Evolutionary conservation across 345 rosid genomes (phyloP), one percentile per base, ranked within the genome.

Genomic region (Arabidopsis suecica): DNA sequence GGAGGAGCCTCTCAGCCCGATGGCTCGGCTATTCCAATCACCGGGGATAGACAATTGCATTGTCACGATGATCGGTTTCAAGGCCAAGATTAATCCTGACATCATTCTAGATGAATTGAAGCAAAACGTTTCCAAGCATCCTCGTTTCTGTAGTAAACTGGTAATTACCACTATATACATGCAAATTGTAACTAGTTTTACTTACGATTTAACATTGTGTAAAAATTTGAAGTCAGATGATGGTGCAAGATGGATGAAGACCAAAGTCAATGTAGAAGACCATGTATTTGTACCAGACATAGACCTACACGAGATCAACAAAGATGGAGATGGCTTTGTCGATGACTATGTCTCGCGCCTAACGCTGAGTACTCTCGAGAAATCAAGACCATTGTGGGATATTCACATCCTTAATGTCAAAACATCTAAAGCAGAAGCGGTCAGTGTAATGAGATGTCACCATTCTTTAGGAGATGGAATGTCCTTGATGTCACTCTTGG

Each of bases 121-220:
- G 61, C 75, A 79, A 5, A 86, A 88, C 45, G 69, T 91, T 86
- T 65, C 79, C 33, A 84, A 73, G 33, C 94, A 88, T 71, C 97
- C 97, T 74, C 97, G 97, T 63, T 87, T 91, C 82, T 86, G 86
- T 45, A 86, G 89, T 82, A 86, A 72, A 48, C 80, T 84, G 82
- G 97, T 42, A 42, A 42, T 42, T 28, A 3, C 9, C n/a, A 42
- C 16, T 0, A 23, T 23, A 2, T 23, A 23, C 25, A 23, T 2
- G 25, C 1, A 28, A 28, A 28, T 3, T 28, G 32, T 28, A 28
- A 3, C 32, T 28, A 28, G 6, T 42, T 42, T 1, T 12, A 42
- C 7, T 13, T 12, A 42, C 16, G 47, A 42, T 5, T 42, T 4
- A 42, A 42, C n/a, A 13, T 37, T 42, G 45, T 13, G n/a, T 28